Evolutionary conservation across 1,284 basidiomycete species (phyloP).

Genomic region (Sporisorium graminicola): DNA sequence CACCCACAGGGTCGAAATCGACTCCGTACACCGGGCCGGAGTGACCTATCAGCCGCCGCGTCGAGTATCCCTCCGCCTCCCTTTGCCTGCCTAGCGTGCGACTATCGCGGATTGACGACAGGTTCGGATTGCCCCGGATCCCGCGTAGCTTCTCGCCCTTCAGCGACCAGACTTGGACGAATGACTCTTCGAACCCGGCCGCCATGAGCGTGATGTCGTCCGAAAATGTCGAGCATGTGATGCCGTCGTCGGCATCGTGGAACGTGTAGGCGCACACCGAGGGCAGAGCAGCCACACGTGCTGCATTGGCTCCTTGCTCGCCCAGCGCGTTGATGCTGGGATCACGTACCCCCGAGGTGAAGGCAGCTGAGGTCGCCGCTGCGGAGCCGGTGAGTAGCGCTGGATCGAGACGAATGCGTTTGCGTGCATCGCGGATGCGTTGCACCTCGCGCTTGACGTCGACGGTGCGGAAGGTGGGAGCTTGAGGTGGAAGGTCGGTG

Average conservation of each 20-base stretch:
- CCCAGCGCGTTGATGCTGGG: conserved; percentile 49
- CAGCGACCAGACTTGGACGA: conserved; percentile 92
- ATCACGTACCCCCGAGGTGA: conserved; percentile 55
- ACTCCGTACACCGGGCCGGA: conserved; percentile 96
- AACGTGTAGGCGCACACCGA: conserved; percentile 68
- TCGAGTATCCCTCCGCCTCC: conserved; percentile 40
- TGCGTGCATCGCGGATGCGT: conserved; percentile 82
- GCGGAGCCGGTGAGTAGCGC: conserved; percentile 25
- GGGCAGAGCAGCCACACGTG: conserved; percentile 62
- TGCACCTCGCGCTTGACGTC: conserved; percentile 94
- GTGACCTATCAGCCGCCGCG: conserved; percentile 92
- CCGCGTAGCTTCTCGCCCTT: conserved; percentile 90
- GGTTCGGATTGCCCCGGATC: conserved; percentile 80
- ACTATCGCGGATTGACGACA: conserved; percentile 77
- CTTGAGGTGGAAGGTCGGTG: conserved; percentile 80
- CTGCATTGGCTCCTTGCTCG: conserved; percentile 55
- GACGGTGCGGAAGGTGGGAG: conserved; percentile 83
- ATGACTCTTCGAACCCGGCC: conserved; percentile 95
- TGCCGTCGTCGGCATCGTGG: conserved; percentile 70
- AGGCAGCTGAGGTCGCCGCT: conserved; percentile 12
- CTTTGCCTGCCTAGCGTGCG: conserved; percentile 55
- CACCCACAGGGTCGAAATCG: conserved; percentile 89
- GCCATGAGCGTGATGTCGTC: conserved; percentile 93
- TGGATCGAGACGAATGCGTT: conserved; percentile 63
- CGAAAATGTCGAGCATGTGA: conserved; percentile 89